These are phyloP conservation scores for Phytophthora citrophthora DNA, from an alignment of 352 stramenopile species.

Conservation along the genomic window DNA sequence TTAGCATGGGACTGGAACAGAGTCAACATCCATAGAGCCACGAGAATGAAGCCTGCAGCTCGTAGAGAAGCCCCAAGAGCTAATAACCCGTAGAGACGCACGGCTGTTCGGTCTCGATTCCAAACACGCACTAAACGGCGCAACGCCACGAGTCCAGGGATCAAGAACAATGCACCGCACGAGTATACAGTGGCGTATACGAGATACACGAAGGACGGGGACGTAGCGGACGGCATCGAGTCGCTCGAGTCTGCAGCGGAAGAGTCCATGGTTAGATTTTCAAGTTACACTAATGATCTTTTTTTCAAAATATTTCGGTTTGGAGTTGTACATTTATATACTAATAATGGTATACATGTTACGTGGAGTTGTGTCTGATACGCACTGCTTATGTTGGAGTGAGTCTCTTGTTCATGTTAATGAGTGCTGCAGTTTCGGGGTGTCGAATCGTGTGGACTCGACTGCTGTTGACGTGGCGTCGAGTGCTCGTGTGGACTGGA, in stretches of 20 bases:
- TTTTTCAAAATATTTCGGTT: too few species aligned
- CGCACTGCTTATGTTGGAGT: slow-evolving; percentile 11
- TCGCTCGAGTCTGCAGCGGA: neutral
- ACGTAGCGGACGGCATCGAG: slow-evolving; percentile 22
- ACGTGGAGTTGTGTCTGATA: slow-evolving; percentile 14
- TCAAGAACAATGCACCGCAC: slow-evolving; percentile 54
- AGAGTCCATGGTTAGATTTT: neutral
- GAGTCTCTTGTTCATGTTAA: neutral
- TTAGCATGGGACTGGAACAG: slow-evolving; percentile 40
- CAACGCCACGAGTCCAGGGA: slow-evolving; percentile 44
- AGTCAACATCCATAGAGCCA: slow-evolving; percentile 59
- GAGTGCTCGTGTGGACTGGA: slow-evolving; percentile 13
- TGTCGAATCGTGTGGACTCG: slow-evolving; percentile 24
- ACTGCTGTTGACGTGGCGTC: slow-evolving; percentile 26
- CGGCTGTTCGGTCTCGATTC: slow-evolving; percentile 51
- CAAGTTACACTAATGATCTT: too few species aligned
- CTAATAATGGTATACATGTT: too few species aligned
- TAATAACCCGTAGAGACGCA: slow-evolving; percentile 63
- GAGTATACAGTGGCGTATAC: slow-evolving; percentile 61
- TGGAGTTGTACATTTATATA: too few species aligned
- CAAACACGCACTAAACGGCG: slow-evolving; percentile 50
- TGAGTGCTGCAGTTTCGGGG: slow-evolving; percentile 10
- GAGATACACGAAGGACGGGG: slow-evolving; percentile 46
- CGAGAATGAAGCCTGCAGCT: slow-evolving; percentile 54
- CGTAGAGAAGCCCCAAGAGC: slow-evolving; percentile 51